Percentiles rank a stretch among this genome's conserved stretches.
phyloP scores from a whole-genome alignment of 768 basidiomycete species.

The Pleurotus tuoliensis region DNA sequence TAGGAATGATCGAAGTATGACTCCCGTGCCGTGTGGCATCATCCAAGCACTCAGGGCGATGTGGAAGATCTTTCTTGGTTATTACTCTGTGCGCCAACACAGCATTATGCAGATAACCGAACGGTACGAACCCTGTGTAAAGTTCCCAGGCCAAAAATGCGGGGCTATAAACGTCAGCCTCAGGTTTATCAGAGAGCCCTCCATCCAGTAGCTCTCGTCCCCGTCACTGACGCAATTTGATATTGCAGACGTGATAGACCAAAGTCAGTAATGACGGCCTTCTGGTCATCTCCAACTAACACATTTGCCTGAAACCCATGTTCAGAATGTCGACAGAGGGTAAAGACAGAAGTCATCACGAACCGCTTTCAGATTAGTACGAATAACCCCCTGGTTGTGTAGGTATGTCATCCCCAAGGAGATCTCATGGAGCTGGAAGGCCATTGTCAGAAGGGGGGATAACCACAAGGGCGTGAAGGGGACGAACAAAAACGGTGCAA shows the following conservation, averaged over 20 bases:
- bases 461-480: neutral
- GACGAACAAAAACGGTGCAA: constrained; percentile 13
- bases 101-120: constrained; percentile 13
- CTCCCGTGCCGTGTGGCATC: constrained; percentile 17
- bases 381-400: constrained; percentile 21
- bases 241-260: constrained; percentile 35
- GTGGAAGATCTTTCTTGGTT: constrained; percentile 17
- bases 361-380: constrained; percentile 25
- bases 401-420: constrained; percentile 21
- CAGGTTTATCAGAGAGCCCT: constrained; percentile 27
- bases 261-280: constrained; percentile 33
- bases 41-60: constrained; percentile 15
- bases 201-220: constrained; percentile 27
- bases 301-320: constrained; percentile 27
- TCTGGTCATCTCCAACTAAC: constrained; percentile 25
- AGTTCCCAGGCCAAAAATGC: constrained; percentile 42
- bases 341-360: neutral
- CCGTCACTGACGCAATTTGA: constrained; percentile 14
- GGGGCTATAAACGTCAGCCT: constrained; percentile 30
- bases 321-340: neutral
- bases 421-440: constrained; percentile 13
- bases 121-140: constrained; percentile 28
- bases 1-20: too few species aligned
- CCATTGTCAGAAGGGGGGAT: too few species aligned
- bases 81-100: constrained; percentile 13